Evolutionary conservation across 192 early-diverging fungal species (phyloP).

Genomic region (Mortierella hygrophila): DNA sequence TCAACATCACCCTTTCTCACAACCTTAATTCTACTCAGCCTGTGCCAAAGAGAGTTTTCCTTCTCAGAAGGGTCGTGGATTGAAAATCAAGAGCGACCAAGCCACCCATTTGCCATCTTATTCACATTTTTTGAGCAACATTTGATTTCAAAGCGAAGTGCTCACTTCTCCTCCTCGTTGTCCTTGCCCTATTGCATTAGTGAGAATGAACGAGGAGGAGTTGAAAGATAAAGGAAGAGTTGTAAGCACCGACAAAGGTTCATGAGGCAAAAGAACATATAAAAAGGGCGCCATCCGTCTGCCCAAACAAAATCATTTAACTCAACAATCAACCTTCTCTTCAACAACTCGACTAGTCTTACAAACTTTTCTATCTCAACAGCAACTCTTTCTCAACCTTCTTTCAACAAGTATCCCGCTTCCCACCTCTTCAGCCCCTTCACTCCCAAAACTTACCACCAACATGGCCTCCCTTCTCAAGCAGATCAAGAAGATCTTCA

Average conservation of each 20-base stretch:
- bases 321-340: background rate
- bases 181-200: background rate
- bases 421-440: background rate
- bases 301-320: slow-evolving; percentile 1
- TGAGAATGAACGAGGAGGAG: background rate
- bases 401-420: background rate
- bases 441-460: slow-evolving; percentile 6
- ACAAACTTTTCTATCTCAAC: background rate
- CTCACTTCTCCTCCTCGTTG: background rate
- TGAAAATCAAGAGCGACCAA: background rate
- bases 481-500: slow-evolving; percentile 46
- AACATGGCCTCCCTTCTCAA: slow-evolving; percentile 55
- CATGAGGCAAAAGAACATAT: background rate
- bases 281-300: background rate
- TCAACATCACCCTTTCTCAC: background rate
- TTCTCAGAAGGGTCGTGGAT: background rate
- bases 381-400: background rate
- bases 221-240: background rate
- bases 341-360: slow-evolving; percentile 1
- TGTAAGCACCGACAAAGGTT: background rate
- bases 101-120: background rate
- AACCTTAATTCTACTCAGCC: slow-evolving; percentile 1
- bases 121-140: background rate
- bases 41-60: background rate
- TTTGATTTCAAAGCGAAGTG: background rate